phyloP scores from a whole-genome alignment of 352 stramenopile species.

The Phytophthora citrophthora region DNA sequence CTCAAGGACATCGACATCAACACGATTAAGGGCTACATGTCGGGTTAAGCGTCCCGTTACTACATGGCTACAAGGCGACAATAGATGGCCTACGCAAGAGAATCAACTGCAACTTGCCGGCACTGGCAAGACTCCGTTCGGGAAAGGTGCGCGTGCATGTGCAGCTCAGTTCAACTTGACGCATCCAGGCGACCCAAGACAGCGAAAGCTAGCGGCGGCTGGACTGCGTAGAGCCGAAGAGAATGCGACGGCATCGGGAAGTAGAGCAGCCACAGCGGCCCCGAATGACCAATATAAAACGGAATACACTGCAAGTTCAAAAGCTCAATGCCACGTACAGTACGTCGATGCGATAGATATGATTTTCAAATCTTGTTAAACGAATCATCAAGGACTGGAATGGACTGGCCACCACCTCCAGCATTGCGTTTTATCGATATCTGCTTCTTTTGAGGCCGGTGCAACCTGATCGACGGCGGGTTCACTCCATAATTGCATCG shows the following conservation, averaged over 20 bases:
- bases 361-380: slow-evolving; percentile 21
- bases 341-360: background rate
- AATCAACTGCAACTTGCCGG: slow-evolving; percentile 16
- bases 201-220: slow-evolving; percentile 17
- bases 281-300: slow-evolving; percentile 41
- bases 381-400: slow-evolving; percentile 13
- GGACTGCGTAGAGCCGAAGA: slow-evolving; percentile 29
- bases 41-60: slow-evolving; percentile 19
- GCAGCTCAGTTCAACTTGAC: slow-evolving; percentile 35
- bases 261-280: slow-evolving; percentile 30
- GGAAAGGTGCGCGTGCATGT: slow-evolving; percentile 27
- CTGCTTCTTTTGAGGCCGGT: slow-evolving; percentile 19
- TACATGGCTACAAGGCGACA: slow-evolving; percentile 28
- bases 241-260: slow-evolving; percentile 23
- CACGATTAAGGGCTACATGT: slow-evolving; percentile 56
- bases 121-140: slow-evolving; percentile 15
- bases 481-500: slow-evolving; percentile 24
- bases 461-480: slow-evolving; percentile 6
- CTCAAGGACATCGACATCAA: slow-evolving; percentile 81
- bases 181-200: slow-evolving; percentile 24
- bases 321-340: slow-evolving; percentile 5
- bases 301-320: slow-evolving; percentile 23
- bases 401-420: slow-evolving; percentile 13
- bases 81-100: slow-evolving; percentile 23
- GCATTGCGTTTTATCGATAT: slow-evolving; percentile 25